Base-by-base conservation (phyloP, 257 asterid genomes). In the Voacanga thouarsii region DNA sequence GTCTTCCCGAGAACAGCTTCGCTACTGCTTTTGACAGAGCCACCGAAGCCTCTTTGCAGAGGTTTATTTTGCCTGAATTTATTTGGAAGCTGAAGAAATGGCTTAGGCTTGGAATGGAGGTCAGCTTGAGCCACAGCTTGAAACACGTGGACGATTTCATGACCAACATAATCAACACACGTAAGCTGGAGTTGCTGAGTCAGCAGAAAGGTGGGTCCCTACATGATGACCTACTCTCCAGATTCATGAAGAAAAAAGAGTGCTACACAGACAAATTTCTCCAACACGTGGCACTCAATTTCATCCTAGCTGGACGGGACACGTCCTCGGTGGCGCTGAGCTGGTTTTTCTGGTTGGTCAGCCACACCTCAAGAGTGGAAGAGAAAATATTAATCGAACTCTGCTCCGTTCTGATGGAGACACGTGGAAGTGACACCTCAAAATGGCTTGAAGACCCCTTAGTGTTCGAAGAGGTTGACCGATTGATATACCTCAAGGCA, bases 231-330 rank as follows among this genome's bases (percentile, higher is more conserved):
- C 11, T 89, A 21, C 83, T 89, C 4, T 89, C 93, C 0, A 75
- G 93, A 74, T 89, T 89, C 85, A 89, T 89, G 90, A 89, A 87
- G 82, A 89, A 87, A 75, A 83, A 80, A 1, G 93, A 87, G 44
- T 78, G 89, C 9, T 89, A 87, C 61, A 53, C 87, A 0, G 89
- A 89, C 39, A 73, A 84, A 23, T 91, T 86, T 74, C 88, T 91
- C 7, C 90, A 88, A 82, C 84, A 89, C 5, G 94, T 91, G 80
- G 91, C 83, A 49, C 91, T 91, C 60, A 91, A 86, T 60, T 90
- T 90, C 81, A 90, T 90, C 81, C 85, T 90, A 77, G 96, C 96
- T 39, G 96, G 96, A 55, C 90, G 96, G 2, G 96, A 90, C 92
- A 90, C 96, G 23, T 89, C 96, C 9, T 90, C 96, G 0, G 92